These are phyloP conservation scores for Rubia peregrina DNA, from an alignment of 305 asterid genomes.

Conservation along the genomic window DNA sequence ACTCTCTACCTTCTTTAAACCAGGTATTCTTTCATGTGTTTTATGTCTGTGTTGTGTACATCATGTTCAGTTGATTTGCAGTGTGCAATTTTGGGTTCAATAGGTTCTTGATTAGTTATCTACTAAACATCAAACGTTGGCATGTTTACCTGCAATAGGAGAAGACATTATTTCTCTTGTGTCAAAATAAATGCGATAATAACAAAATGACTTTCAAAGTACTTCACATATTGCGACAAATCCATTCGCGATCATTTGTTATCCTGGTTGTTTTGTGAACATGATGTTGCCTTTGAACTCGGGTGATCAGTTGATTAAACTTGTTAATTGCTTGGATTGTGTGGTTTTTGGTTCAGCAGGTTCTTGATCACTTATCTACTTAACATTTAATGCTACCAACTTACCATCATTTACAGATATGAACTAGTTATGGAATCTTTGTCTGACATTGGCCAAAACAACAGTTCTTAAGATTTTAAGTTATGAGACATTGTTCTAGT, in stretches of 20 bases:
- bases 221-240: too few species aligned
- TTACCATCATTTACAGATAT: background rate
- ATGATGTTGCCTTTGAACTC: too few species aligned
- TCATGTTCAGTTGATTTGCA: too few species aligned
- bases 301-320: too few species aligned
- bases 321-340: too few species aligned
- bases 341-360: background rate
- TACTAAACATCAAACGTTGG: background rate
- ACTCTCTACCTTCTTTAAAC: constrained; percentile 70
- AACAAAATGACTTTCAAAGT: too few species aligned
- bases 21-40: constrained; percentile 36
- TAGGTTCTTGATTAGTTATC: background rate
- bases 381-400: background rate
- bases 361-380: background rate
- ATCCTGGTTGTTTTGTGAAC: too few species aligned
- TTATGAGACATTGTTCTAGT: background rate
- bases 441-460: background rate
- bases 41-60: background rate
- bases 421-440: background rate
- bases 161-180: too few species aligned
- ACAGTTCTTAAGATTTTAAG: background rate
- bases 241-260: too few species aligned
- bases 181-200: too few species aligned
- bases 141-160: too few species aligned
- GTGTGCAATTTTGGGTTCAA: background rate